Evolutionary conservation across 208 protist species (phyloP).

Genomic region (Wallacemonas sp.): DNA sequence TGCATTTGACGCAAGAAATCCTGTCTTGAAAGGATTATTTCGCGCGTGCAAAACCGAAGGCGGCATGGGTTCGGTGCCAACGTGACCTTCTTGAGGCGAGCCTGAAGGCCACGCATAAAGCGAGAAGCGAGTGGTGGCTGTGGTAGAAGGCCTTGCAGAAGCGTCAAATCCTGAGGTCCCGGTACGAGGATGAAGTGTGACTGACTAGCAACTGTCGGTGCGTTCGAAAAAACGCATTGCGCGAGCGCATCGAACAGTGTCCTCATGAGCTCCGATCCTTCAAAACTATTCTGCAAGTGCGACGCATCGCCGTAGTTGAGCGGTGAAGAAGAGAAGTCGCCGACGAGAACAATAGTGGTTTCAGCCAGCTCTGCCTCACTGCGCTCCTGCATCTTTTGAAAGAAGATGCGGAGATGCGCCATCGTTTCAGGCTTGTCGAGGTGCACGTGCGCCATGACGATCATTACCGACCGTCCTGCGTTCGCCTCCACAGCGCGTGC

Average conservation of each 20-base stretch:
- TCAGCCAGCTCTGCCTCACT: slow-evolving; percentile 70
- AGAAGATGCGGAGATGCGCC: slow-evolving; percentile 53
- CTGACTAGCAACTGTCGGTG: slow-evolving; percentile 71
- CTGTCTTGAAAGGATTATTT: slow-evolving; percentile 70
- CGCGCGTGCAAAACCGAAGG: slow-evolving; percentile 84
- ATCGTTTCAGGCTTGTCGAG: slow-evolving; percentile 73
- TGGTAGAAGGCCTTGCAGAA: slow-evolving; percentile 69
- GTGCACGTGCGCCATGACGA: slow-evolving; percentile 80
- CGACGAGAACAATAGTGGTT: slow-evolving; percentile 79
- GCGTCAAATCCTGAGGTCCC: slow-evolving; percentile 63
- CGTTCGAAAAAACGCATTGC: slow-evolving; percentile 49
- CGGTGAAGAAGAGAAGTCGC: slow-evolving; percentile 72
- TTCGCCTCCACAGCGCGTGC: slow-evolving; percentile 57
- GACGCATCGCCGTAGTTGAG: slow-evolving; percentile 73
- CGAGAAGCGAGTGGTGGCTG: slow-evolving; percentile 62
- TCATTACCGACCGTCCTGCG: slow-evolving; percentile 69
- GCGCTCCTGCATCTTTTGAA: slow-evolving; percentile 81
- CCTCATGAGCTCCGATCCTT: slow-evolving; percentile 46
- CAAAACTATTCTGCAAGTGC: slow-evolving; percentile 71
- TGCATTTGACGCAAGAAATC: slow-evolving; percentile 78
- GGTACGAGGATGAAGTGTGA: slow-evolving; percentile 82
- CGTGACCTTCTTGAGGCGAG: slow-evolving; percentile 57
- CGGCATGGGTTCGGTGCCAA: slow-evolving; percentile 84
- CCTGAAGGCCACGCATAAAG: slow-evolving; percentile 49
- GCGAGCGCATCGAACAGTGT: slow-evolving; percentile 57